These are phyloP conservation scores for Monilinia aucupariae DNA, from an alignment of 2,329 filamentous ascomycete genomes.

Conservation along the genomic window DNA sequence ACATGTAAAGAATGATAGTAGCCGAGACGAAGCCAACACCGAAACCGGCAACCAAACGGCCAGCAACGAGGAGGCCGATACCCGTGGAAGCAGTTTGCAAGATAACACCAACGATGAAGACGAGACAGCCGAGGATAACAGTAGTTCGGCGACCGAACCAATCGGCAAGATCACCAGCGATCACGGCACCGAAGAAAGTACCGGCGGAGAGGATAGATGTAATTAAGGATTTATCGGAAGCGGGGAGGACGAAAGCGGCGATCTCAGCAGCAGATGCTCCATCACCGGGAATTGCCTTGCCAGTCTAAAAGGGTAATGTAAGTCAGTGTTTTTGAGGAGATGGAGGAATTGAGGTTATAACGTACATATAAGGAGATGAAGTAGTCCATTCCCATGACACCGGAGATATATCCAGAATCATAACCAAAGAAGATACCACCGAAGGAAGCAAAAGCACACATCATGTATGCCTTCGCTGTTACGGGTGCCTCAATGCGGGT, in stretches of 20 bases:
- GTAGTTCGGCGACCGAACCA: conserved; percentile 66
- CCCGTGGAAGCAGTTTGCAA: conserved; percentile 59
- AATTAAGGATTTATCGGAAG: conserved; percentile 54
- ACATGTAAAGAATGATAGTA: conserved; percentile 79
- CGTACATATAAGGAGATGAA: conserved; percentile 29
- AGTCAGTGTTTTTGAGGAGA: background rate
- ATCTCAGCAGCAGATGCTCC: conserved; percentile 19
- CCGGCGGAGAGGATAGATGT: conserved; percentile 65
- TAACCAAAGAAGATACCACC: conserved; percentile 58
- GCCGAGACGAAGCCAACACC: conserved; percentile 78
- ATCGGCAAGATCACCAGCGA: conserved; percentile 73
- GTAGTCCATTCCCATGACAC: conserved; percentile 45
- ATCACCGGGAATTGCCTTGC: conserved; percentile 22
- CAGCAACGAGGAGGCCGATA: conserved; percentile 43
- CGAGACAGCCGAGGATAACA: conserved; percentile 54
- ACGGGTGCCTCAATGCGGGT: conserved; percentile 61
- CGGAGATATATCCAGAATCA: conserved; percentile 71
- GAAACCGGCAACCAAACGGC: conserved; percentile 69
- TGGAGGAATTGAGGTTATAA: conserved; percentile 17
- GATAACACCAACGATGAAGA: conserved; percentile 62
- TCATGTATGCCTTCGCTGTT: conserved; percentile 62
- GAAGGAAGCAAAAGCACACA: conserved; percentile 66
- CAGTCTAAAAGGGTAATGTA: conserved; percentile 15
- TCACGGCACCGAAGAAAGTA: conserved; percentile 75
- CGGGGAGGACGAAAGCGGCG: conserved; percentile 37